These are phyloP conservation scores for Endoconidiophora polonica DNA, from an alignment of 2,329 filamentous ascomycete genomes.

Conservation along the genomic window DNA sequence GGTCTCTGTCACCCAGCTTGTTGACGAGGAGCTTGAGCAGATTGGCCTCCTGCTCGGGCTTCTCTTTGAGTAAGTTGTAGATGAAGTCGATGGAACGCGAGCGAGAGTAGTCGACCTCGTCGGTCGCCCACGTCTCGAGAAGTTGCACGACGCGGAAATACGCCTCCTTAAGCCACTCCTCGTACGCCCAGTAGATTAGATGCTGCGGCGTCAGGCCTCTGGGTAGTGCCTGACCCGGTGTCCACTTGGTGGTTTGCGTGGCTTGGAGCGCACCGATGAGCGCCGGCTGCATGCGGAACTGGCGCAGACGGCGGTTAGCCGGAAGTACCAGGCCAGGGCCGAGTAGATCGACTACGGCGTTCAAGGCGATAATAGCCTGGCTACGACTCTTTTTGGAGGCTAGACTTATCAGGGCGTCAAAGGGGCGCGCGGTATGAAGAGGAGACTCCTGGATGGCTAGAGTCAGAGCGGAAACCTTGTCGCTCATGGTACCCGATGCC, in stretches of 20 bases:
- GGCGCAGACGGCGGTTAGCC: conserved; percentile 59
- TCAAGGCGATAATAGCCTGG: conserved; percentile 81
- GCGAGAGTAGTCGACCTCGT: conserved; percentile 88
- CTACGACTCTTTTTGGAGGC: conserved; percentile 89
- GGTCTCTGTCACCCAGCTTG: conserved; percentile 87
- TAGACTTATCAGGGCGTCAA: conserved; percentile 66
- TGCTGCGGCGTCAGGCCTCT: conserved; percentile 58
- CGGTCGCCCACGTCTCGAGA: conserved; percentile 81
- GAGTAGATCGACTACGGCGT: conserved; percentile 84
- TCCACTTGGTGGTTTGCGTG: conserved; percentile 43
- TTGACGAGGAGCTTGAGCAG: conserved; percentile 81
- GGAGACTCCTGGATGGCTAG: conserved; percentile 92
- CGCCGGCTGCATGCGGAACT: conserved; percentile 65
- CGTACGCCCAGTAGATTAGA: conserved; percentile 75
- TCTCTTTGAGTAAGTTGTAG: conserved; percentile 80
- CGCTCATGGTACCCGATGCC: conserved; percentile 85
- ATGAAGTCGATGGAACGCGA: conserved; percentile 79
- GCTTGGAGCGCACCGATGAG: conserved; percentile 56
- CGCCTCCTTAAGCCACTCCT: conserved; percentile 85
- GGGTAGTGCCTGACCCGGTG: conserved; percentile 51
- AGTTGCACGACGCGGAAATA: conserved; percentile 91
- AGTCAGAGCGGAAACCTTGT: conserved; percentile 91
- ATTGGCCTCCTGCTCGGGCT: conserved; percentile 94
- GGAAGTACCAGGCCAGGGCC: conserved; percentile 78
- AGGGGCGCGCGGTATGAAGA: conserved; percentile 74